Base-by-base conservation (phyloP, 352 stramenopile genomes). In the Blastocystis sp. region DNA sequence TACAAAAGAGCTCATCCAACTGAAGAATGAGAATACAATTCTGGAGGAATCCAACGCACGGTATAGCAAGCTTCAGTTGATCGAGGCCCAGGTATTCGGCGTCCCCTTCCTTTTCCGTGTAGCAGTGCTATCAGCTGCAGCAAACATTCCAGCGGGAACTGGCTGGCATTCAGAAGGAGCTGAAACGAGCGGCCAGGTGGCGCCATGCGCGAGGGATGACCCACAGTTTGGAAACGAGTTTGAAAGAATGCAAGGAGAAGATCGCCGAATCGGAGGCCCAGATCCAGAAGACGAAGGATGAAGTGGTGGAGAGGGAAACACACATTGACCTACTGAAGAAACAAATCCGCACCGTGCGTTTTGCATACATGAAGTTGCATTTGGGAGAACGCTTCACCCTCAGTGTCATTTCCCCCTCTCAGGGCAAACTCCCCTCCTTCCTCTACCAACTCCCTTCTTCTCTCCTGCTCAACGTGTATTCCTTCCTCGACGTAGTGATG, bases 31-130 rank as follows among this genome's bases (percentile, higher is more conserved):
- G 45, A 81, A 81, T 45, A 43, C 28, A 23, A 64, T 81, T 67
- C 59, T 81, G 41, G 71, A 81, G 52, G 71, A 81, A 41, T 48
- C 71, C 43, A 81, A 81, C 34, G 45, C 71, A 45, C 34, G 71
- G 23, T 81, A 81, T 38, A 81, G 71, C 62, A 65, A 53, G n/a
- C 38, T 81, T 2, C 71, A 81, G 67, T 19, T 81, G 23, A 67
- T 81, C 52, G 71, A 81, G 52, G 71, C 71, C 0, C 43, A 81
- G 17, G 71, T 81, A 23, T 7, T 21, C 28, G 14, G 34, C 10
- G 7, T 81, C 11, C 19, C 11, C 14, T 34, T 74, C 14, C 21
- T 19, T 66, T 52, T 10, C 34, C 14, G 17, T 40, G 17, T 67
- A 81, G 71, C 5, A 65, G 52, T 81, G 71, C 28, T 81, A 48